phyloP scores from a whole-genome alignment of 2,329 filamentous ascomycete genomes.

The Beauveria bassiana region DNA sequence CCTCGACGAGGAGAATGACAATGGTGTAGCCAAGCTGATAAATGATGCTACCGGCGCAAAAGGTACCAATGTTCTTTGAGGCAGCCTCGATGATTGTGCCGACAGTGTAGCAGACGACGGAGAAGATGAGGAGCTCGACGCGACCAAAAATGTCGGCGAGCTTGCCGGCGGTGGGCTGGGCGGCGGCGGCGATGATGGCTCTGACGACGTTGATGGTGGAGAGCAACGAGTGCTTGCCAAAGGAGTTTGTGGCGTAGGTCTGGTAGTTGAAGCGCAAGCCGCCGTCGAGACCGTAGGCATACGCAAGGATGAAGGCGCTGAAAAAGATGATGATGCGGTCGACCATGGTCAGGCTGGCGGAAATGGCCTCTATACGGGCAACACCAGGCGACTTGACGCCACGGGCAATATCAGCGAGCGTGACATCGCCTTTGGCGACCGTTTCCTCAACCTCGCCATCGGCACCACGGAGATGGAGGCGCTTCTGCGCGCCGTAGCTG shows the following conservation, averaged over 20 bases:
- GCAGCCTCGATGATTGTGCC: conserved; percentile 51
- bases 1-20: conserved; percentile 53
- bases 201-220: conserved; percentile 52
- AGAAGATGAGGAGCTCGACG: conserved; percentile 47
- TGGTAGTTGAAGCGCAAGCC: conserved; percentile 45
- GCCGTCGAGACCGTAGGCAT: conserved; percentile 49
- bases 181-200: conserved; percentile 52
- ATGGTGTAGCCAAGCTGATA: conserved; percentile 59
- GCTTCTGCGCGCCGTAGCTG: conserved; percentile 4
- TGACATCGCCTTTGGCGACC: conserved; percentile 18
- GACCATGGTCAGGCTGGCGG: conserved; percentile 35
- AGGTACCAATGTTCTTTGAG: conserved; percentile 39
- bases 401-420: conserved; percentile 19
- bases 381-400: conserved; percentile 37
- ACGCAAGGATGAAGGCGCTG: conserved; percentile 51
- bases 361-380: conserved; percentile 42
- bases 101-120: conserved; percentile 52
- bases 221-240: conserved; percentile 45
- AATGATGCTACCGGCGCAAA: conserved; percentile 49
- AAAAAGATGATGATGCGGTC: conserved; percentile 46
- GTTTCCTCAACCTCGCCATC: not conserved
- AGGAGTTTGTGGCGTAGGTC: conserved; percentile 45
- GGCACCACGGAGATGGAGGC: not conserved
- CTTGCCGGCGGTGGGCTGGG: conserved; percentile 50
- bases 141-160: conserved; percentile 58